phyloP scores from a whole-genome alignment of 1,284 basidiomycete genomes.

The Agroathelia rolfsii region DNA sequence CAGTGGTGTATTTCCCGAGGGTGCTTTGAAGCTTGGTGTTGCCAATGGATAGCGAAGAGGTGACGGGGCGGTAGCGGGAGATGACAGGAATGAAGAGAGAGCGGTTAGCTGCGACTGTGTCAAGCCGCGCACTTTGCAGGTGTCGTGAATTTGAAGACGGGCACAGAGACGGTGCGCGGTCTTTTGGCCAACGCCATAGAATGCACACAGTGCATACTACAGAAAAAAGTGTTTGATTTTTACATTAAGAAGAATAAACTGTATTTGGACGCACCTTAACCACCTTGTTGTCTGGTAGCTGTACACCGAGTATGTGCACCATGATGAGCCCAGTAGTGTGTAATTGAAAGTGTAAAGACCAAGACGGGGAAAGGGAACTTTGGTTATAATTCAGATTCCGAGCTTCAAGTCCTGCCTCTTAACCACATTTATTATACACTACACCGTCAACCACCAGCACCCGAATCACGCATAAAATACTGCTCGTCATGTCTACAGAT shows the following conservation, averaged over 20 bases:
- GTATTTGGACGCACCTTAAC: conserved; percentile 46
- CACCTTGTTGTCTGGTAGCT: conserved; percentile 58
- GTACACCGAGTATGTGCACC: conserved; percentile 73
- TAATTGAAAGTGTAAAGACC: conserved; percentile 1
- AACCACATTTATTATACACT: conserved; percentile 1
- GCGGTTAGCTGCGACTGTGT: conserved; percentile 75
- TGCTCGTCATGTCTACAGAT: conserved; percentile 47
- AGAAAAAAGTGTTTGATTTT: conserved; percentile 9
- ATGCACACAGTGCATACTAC: conserved; percentile 75
- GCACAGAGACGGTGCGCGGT: conserved; percentile 78
- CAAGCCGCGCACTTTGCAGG: conserved; percentile 66
- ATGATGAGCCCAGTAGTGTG: conserved; percentile 25
- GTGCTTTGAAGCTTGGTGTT: conserved; percentile 35
- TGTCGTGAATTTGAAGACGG: conserved; percentile 79
- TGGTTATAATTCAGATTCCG: conserved; percentile 22
- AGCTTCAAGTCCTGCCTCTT: conserved; percentile 3
- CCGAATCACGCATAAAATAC: conserved; percentile 2
- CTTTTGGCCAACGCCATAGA: conserved; percentile 74
- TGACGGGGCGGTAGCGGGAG: conserved; percentile 60
- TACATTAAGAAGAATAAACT: too few relatives aligned
- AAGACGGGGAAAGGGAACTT: neutral
- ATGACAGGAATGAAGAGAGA: conserved; percentile 82
- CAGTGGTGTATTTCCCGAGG: conserved; percentile 33
- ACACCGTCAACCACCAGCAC: conserved; percentile 3
- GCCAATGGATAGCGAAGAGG: conserved; percentile 59